A percentile compares a stretch with the other conserved stretches of the same genome.
Evolutionary conservation across 2,329 filamentous ascomycete species (phyloP).

Genomic region (Fusarium tupiense): DNA sequence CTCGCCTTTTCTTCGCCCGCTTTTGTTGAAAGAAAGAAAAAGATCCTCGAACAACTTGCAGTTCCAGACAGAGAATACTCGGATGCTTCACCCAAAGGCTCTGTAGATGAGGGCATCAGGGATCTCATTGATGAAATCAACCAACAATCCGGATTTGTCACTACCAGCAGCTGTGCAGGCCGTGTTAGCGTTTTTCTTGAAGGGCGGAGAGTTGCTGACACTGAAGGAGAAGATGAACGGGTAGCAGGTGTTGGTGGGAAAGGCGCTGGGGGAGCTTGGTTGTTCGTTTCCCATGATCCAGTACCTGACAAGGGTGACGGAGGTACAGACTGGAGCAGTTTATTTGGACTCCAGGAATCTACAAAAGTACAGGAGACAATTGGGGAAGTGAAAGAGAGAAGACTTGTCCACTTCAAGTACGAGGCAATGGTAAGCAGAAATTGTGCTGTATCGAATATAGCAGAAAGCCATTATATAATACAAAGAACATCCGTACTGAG

Average conservation of each 20-base stretch:
- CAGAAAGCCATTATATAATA: constrained; percentile 37
- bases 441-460: background rate
- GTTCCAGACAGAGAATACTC: constrained; percentile 76
- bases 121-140: constrained; percentile 85
- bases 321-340: constrained; percentile 45
- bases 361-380: constrained; percentile 40
- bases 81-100: constrained; percentile 89
- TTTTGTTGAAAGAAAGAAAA: constrained; percentile 73
- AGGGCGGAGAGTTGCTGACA: constrained; percentile 63
- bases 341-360: constrained; percentile 40
- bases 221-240: constrained; percentile 40
- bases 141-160: constrained; percentile 76
- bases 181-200: constrained; percentile 89
- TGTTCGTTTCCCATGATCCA: constrained; percentile 88
- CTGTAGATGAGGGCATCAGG: constrained; percentile 81
- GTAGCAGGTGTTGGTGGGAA: constrained; percentile 80
- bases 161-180: constrained; percentile 93
- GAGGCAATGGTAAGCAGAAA: constrained; percentile 84
- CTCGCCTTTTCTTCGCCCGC: constrained; percentile 46
- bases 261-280: constrained; percentile 83
- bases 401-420: constrained; percentile 86
- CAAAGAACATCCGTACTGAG: constrained; percentile 37
- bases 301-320: constrained; percentile 52
- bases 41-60: constrained; percentile 76
- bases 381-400: constrained; percentile 47